Percentiles rank a stretch among this genome's conserved stretches.
phyloP scores from a whole-genome alignment of 208 protist species.

The Trypanosoma vivax region DNA sequence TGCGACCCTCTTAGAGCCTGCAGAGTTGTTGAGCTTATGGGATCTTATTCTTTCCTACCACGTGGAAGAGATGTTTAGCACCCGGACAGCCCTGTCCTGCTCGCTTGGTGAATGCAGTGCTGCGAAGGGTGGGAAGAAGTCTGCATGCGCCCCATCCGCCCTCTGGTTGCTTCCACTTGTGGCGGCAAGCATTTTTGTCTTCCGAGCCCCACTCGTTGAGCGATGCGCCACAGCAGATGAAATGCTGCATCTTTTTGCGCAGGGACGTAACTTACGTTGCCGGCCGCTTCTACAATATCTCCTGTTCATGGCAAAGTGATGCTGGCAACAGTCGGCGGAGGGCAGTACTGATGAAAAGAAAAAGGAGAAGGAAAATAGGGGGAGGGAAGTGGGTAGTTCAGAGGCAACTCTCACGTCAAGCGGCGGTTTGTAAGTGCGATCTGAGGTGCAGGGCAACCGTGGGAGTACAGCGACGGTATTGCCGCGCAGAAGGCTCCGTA shows the following conservation, averaged over 20 bases:
- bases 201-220: slow-evolving; percentile 69
- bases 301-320: slow-evolving; percentile 47
- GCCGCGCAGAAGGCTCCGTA: too few species aligned
- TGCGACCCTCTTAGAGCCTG: slow-evolving; percentile 57
- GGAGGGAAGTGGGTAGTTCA: not conserved
- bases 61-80: slow-evolving; percentile 50
- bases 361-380: not conserved
- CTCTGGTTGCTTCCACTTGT: slow-evolving; percentile 21
- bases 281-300: slow-evolving; percentile 62
- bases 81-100: slow-evolving; percentile 32
- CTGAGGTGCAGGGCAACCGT: too few species aligned
- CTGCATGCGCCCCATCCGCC: not conserved
- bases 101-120: slow-evolving; percentile 1
- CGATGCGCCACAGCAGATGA: slow-evolving; percentile 42
- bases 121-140: not conserved
- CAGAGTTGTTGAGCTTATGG: slow-evolving; percentile 73
- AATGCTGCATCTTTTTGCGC: slow-evolving; percentile 57
- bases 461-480: too few species aligned
- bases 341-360: not conserved
- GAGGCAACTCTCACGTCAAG: too few species aligned
- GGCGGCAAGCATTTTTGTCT: slow-evolving; percentile 74
- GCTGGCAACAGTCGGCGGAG: not conserved
- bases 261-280: slow-evolving; percentile 43
- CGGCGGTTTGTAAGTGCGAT: too few species aligned
- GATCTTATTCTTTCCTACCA: slow-evolving; percentile 79